Conservation (phyloP, 345 rosid species). For the Arabidopsis suecica region DNA sequence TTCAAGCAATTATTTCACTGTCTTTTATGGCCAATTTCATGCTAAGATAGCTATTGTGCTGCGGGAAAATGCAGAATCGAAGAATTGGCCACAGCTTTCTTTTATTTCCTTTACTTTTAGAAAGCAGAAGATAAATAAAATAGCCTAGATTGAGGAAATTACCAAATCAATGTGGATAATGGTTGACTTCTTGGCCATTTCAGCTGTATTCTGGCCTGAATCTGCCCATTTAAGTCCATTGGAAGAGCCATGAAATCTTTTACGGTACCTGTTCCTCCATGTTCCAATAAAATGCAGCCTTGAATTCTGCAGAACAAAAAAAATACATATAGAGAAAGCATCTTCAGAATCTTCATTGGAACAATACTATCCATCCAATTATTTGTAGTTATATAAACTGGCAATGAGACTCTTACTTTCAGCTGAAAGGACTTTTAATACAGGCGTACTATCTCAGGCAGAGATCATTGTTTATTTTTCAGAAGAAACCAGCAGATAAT, state of each 20-base stretch:
- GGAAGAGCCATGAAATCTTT: constrained; percentile 61
- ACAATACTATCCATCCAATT: constrained; percentile 23
- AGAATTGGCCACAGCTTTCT: constrained; percentile 16
- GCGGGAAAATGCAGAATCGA: not conserved
- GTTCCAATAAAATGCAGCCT: constrained; percentile 98
- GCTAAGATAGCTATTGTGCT: constrained; percentile 7
- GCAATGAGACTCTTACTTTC: constrained; percentile 1
- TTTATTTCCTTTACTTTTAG: not conserved
- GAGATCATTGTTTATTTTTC: constrained; percentile 1
- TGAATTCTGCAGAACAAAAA: constrained; percentile 66
- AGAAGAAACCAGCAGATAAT: constrained; percentile 10
- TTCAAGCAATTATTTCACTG: constrained; percentile 22
- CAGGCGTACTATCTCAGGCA: constrained; percentile 4
- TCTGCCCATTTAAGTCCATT: constrained; percentile 47
- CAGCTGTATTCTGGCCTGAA: constrained; percentile 47
- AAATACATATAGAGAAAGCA: not conserved
- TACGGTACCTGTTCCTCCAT: constrained; percentile 92
- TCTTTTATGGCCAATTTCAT: not conserved
- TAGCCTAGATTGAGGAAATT: constrained; percentile 34
- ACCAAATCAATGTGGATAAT: constrained; percentile 95
- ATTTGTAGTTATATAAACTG: constrained; percentile 7
- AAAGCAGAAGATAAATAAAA: constrained; percentile 1
- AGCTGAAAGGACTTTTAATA: constrained; percentile 1
- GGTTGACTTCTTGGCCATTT: constrained; percentile 47
- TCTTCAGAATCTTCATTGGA: constrained; percentile 14